Base-by-base conservation (phyloP, 2,329 filamentous ascomycete species). In the Zymoseptoria ardabiliae region DNA sequence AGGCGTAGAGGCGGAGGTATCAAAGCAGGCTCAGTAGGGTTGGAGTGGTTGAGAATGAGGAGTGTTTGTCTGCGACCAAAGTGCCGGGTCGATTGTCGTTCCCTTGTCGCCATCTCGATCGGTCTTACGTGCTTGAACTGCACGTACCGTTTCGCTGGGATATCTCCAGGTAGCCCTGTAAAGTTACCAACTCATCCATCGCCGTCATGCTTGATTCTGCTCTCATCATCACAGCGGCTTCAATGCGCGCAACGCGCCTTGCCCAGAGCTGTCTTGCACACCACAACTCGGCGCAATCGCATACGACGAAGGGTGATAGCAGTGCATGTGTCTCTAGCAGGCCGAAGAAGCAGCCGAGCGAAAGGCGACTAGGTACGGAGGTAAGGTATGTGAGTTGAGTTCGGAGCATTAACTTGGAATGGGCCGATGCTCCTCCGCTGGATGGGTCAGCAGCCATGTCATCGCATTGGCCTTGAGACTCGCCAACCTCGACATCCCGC, bases 1-100 rank as follows among this genome's bases (percentile, higher is more conserved):
- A 20, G 89, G 91, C 54, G 91, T 87, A 1, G 91, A 96, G 82
- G 77, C 82, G 45, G 91, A 96, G 70, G 81, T 96, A 58, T 77
- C 88, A 75, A 92, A 90, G 83, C 79, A 89, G 79, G 82, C 63
- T 2, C 59, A 63, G 50, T 45, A 57, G 21, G 41, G 41, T 55
- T 50, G 52, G 23, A 35, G 56, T n/a, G 35, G 35, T 45, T 45
- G 35, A 17, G 13, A 13, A n/a, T 45, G 35, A 17, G 13, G 35
- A n/a, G 35, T 17, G 11, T 5, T 45, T 45, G 35, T 45, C 35
- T 45, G 35, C 35, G 11, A 41, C 35, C 35, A 28, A 28, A 28
- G 25, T 28, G 2, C 25, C 25, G 25, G 25, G 25, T 28, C 35
- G 35, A 17, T 45, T 45, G 35, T 45, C 35, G 35, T 45, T 45